Evolutionary conservation across 2,329 filamentous ascomycete species (phyloP), one percentile per base, ranked within the genome.

Genomic region (Hirsutella rhossiliensis): DNA sequence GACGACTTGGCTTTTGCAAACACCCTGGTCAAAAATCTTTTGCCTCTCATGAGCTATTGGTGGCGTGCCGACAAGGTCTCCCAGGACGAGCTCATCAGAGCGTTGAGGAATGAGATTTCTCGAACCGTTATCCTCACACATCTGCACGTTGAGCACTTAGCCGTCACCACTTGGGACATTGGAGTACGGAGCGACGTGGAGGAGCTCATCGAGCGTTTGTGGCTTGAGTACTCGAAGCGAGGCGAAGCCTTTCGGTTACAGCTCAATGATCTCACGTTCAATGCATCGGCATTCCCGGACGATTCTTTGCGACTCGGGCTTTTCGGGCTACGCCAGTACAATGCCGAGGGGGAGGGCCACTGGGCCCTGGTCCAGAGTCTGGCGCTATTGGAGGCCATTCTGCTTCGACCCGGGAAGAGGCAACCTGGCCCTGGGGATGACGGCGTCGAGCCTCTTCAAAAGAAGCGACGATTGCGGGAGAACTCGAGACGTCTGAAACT

Each of bases 31-130:
- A 65, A 69, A 44, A 71, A 76, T 7, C 59, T 89, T 8, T 57
- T 95, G 20, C 83, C 86, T 1, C 61, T 89, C 38, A 78, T 95
- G 50, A 77, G 75, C 44, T 73, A 77, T 41, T 78, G 87, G 65
- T 98, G 90, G 89, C 71, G 80, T 50, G 73, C 76, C n/a, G 85
- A 84, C 52, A 75, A 76, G 39, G 62, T 73, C 23, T 72, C 75
- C 13, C 72, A 79, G 52, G 72, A 79, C 50, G 73, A 77, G 53
- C 71, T 76, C 54, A 71, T 78, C 49, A 78, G 73, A 48, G 71
- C 70, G 2, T 61, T 92, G 41, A 80, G 82, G 52, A 84, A 90
- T 50, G 87, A 88, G 59, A 83, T 95, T 59, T 69, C 94, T 30
- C 80, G 80, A 51, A 78, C 78, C 1, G 66, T 95, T 27, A 78